A percentile compares a stretch with the other conserved stretches of the same genome.
Conservation (phyloP, 73 alveolate species). For the Tetrahymena thermophila region DNA sequence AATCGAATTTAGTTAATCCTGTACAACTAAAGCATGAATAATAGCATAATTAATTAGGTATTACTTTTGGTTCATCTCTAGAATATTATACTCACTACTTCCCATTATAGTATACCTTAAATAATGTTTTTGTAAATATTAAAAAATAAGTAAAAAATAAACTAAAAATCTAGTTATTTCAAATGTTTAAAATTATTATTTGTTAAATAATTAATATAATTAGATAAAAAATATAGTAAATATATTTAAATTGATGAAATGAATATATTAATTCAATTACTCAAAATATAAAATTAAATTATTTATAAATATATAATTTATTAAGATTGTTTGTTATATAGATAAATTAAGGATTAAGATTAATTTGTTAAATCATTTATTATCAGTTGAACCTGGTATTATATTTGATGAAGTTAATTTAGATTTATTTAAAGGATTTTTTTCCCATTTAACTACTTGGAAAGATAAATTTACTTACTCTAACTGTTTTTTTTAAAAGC, state of each 20-base stretch:
- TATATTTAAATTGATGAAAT: no score
- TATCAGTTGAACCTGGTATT: no score
- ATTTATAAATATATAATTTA: no score
- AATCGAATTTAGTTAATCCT: neutral
- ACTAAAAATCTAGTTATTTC: neutral
- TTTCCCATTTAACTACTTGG: neutral
- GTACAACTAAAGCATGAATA: neutral
- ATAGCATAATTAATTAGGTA: neutral
- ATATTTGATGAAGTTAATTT: neutral
- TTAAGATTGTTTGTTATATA: no score
- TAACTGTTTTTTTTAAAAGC: neutral
- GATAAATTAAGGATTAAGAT: no score
- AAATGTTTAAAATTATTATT: no score
- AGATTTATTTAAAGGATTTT: neutral
- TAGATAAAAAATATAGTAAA: no score
- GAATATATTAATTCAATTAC: no score
- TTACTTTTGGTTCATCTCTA: neutral
- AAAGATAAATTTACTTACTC: neutral
- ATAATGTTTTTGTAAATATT: neutral
- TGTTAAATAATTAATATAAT: no score
- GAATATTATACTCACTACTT: neutral
- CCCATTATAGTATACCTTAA: neutral
- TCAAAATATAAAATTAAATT: no score
- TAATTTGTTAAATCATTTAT: no score
- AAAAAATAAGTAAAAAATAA: neutral